Conservation (phyloP, 805 yeast species). For the Brettanomyces anomalus region DNA sequence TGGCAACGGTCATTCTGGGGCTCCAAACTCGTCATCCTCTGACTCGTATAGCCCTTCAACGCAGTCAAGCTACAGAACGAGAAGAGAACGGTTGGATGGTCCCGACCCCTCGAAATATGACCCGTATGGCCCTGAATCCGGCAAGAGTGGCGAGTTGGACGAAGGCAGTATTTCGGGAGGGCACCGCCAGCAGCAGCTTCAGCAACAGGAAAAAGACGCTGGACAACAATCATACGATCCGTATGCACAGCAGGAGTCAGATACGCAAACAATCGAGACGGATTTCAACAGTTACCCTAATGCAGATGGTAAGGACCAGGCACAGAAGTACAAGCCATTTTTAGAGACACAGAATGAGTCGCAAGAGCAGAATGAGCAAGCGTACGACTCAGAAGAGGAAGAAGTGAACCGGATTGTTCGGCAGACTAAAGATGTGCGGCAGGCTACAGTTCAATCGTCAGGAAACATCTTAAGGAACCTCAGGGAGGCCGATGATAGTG, state of each 20-base stretch:
- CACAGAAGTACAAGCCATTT: background rate
- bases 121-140: conserved; percentile 18
- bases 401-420: conserved; percentile 74
- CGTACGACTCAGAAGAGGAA: conserved; percentile 84
- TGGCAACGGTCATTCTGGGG: background rate
- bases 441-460: conserved; percentile 78
- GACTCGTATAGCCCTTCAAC: conserved; percentile 1
- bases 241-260: conserved; percentile 16
- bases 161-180: conserved; percentile 2
- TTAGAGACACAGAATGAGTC: conserved; percentile 12
- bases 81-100: background rate
- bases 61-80: conserved; percentile 2
- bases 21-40: background rate
- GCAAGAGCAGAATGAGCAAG: conserved; percentile 23
- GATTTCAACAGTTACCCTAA: conserved; percentile 3
- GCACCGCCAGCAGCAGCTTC: conserved; percentile 3
- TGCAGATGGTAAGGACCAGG: conserved; percentile 2
- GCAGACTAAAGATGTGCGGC: conserved; percentile 55
- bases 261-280: conserved; percentile 3
- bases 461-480: conserved; percentile 72
- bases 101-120: conserved; percentile 8
- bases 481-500: conserved; percentile 63
- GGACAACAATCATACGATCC: conserved; percentile 12
- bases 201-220: conserved; percentile 2
- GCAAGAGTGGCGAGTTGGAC: background rate